Conservation (phyloP, 2,329 filamentous ascomycete species). For the Aspergillus bombycis region DNA sequence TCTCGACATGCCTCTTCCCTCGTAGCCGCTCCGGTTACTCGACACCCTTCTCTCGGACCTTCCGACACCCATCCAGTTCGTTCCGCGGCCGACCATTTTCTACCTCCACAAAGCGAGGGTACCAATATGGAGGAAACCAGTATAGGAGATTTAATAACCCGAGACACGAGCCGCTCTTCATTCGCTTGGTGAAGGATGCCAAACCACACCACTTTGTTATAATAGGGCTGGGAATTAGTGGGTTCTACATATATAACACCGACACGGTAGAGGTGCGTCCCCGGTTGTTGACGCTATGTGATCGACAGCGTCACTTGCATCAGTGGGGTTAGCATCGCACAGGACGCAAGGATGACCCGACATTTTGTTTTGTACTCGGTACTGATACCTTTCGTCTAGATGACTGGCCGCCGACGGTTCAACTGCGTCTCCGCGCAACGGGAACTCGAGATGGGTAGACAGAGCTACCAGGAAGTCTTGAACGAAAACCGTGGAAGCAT, state of each 20-base stretch:
- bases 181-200: slow-evolving; percentile 22
- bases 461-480: slow-evolving; percentile 53
- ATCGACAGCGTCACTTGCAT: background rate
- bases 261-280: slow-evolving; percentile 56
- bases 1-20: background rate
- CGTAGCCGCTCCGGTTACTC: background rate
- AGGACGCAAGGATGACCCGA: background rate
- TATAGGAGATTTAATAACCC: slow-evolving; percentile 24
- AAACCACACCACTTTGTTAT: slow-evolving; percentile 35
- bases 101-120: slow-evolving; percentile 9
- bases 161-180: slow-evolving; percentile 17
- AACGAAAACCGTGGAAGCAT: slow-evolving; percentile 51
- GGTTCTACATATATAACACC: slow-evolving; percentile 59
- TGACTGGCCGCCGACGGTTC: slow-evolving; percentile 62
- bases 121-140: slow-evolving; percentile 15
- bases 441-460: slow-evolving; percentile 49
- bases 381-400: slow-evolving; percentile 26
- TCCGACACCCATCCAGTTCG: background rate
- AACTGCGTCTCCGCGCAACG: slow-evolving; percentile 54
- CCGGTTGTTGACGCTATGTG: background rate
- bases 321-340: too few relatives aligned
- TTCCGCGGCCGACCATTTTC: slow-evolving; percentile 17
- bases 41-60: too few relatives aligned
- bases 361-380: background rate
- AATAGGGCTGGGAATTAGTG: slow-evolving; percentile 47